Conservation (phyloP, 2,329 filamentous ascomycete species). For the Dendryphion nanum region DNA sequence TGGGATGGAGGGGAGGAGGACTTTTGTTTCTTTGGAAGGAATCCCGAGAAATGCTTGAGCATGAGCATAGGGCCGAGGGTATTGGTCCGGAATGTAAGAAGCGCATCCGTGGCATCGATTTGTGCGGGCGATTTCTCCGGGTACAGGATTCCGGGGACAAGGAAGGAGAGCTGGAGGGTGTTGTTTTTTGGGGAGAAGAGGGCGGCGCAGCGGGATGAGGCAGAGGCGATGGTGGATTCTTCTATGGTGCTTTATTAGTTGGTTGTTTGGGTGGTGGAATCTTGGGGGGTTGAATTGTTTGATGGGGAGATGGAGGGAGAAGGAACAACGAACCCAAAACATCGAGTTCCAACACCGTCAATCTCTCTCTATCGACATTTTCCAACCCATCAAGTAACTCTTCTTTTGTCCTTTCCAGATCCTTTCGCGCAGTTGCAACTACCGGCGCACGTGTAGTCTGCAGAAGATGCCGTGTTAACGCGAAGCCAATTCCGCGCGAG, state of each 20-base stretch:
- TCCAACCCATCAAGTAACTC: conserved; percentile 52
- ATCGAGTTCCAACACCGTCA: conserved; percentile 56
- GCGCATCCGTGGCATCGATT: conserved; percentile 59
- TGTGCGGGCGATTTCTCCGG: conserved; percentile 70
- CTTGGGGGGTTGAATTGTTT: neutral
- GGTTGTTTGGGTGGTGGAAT: neutral
- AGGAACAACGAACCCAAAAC: conserved; percentile 54
- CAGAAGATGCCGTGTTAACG: conserved; percentile 59
- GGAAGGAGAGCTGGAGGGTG: conserved; percentile 68
- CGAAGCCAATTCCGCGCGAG: conserved; percentile 63
- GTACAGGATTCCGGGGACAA: conserved; percentile 68
- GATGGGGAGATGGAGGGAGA: neutral
- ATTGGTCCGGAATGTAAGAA: conserved; percentile 73
- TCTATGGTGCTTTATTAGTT: conserved; percentile 42
- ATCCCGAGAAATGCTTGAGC: conserved; percentile 70
- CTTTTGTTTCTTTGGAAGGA: conserved; percentile 60
- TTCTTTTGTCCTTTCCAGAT: conserved; percentile 50
- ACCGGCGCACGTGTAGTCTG: conserved; percentile 58
- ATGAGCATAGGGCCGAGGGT: conserved; percentile 71
- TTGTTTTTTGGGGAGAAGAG: conserved; percentile 49
- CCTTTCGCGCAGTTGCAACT: conserved; percentile 59
- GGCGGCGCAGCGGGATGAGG: conserved; percentile 54
- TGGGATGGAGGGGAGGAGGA: conserved; percentile 33
- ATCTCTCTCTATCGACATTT: conserved; percentile 45
- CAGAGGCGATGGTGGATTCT: conserved; percentile 59